Conservation (phyloP, 2,329 filamentous ascomycete species). For the Pyrenophora tritici-repentis region DNA sequence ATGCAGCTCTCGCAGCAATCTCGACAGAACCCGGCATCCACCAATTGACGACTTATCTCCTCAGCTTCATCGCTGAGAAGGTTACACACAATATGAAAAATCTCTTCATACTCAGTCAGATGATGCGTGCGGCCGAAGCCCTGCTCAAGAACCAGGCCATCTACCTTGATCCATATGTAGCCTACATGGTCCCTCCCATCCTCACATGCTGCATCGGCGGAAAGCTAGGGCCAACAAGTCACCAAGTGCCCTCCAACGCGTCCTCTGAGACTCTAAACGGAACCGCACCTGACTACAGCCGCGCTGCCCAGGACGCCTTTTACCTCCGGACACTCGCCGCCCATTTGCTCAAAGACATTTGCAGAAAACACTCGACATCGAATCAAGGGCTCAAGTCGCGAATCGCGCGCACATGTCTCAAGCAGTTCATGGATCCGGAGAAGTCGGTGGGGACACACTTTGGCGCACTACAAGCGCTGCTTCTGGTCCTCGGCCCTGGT, state of each 20-base stretch:
- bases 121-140: constrained; percentile 87
- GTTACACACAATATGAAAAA: constrained; percentile 93
- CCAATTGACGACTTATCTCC: constrained; percentile 94
- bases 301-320: constrained; percentile 63
- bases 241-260: constrained; percentile 55
- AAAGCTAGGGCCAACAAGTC: constrained; percentile 68
- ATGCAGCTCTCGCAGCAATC: constrained; percentile 83
- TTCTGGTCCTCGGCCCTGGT: constrained; percentile 73
- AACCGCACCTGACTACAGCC: constrained; percentile 27
- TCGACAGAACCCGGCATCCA: constrained; percentile 90
- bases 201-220: constrained; percentile 89
- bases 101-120: constrained; percentile 83
- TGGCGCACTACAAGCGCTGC: constrained; percentile 81
- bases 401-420: constrained; percentile 89
- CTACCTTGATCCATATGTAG: constrained; percentile 72
- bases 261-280: constrained; percentile 55
- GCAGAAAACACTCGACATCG: constrained; percentile 77
- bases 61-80: constrained; percentile 93
- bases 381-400: constrained; percentile 85
- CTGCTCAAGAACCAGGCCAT: constrained; percentile 82
- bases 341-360: constrained; percentile 77
- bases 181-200: constrained; percentile 78
- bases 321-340: constrained; percentile 83
- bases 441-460: constrained; percentile 86
- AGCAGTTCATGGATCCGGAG: constrained; percentile 85